Conservation (phyloP, 306 rosid species). For the Geum urbanum region DNA sequence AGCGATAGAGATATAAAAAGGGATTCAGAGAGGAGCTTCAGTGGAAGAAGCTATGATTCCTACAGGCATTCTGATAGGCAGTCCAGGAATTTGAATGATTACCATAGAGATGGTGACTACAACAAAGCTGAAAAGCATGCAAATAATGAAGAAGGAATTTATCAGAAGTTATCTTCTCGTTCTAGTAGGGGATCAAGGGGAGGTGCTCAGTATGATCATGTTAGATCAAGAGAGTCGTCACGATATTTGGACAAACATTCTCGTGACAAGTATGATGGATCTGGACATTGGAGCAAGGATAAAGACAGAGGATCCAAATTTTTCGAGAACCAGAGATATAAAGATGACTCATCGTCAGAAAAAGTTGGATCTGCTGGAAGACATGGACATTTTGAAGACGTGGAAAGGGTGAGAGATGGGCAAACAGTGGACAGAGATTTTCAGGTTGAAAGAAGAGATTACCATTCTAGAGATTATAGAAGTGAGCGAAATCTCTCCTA, state of each 20-base stretch:
- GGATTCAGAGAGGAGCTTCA: conserved; percentile 43
- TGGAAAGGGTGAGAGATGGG: conserved; percentile 55
- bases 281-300: conserved; percentile 54
- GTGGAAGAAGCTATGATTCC: conserved; percentile 58
- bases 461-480: conserved; percentile 47
- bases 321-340: conserved; percentile 32
- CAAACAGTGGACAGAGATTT: conserved; percentile 43
- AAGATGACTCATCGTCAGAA: conserved; percentile 52
- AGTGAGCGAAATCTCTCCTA: conserved; percentile 40
- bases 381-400: conserved; percentile 40
- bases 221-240: conserved; percentile 47
- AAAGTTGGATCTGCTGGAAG: conserved; percentile 57
- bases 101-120: conserved; percentile 50
- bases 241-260: conserved; percentile 47
- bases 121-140: conserved; percentile 46
- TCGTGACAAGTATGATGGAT: conserved; percentile 59
- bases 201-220: conserved; percentile 32
- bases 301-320: conserved; percentile 22
- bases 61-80: conserved; percentile 58
- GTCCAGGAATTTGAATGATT: conserved; percentile 54
- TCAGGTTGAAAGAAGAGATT: conserved; percentile 59
- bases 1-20: conserved; percentile 51
- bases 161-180: conserved; percentile 49
- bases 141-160: conserved; percentile 50
- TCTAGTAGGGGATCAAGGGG: conserved; percentile 58